phyloP scores from a whole-genome alignment of 805 yeast genomes.

The Metschnikowia amazonensis region DNA sequence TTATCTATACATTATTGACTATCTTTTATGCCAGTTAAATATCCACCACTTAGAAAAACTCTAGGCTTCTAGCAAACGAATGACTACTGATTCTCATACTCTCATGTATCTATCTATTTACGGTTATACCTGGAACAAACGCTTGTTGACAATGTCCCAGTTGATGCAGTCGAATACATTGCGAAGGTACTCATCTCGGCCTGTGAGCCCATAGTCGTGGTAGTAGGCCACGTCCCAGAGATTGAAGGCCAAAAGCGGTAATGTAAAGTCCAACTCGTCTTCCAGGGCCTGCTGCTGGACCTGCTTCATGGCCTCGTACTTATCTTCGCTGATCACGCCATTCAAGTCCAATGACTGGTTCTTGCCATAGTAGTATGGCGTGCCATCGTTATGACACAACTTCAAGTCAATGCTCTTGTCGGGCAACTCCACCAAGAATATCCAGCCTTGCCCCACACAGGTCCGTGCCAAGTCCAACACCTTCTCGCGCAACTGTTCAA shows the following conservation, averaged over 20 bases:
- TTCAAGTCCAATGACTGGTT: slow-evolving; percentile 75
- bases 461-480: slow-evolving; percentile 50
- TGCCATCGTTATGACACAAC: slow-evolving; percentile 67
- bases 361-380: slow-evolving; percentile 67
- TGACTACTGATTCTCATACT: too few species aligned
- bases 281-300: slow-evolving; percentile 40
- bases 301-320: slow-evolving; percentile 41
- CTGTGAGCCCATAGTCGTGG: slow-evolving; percentile 76
- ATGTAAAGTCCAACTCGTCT: slow-evolving; percentile 52
- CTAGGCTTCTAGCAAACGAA: too few species aligned
- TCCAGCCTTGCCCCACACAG: slow-evolving; percentile 69
- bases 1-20: too few species aligned
- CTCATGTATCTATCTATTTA: neutral
- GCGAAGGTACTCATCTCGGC: slow-evolving; percentile 66
- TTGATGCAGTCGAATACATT: slow-evolving; percentile 75
- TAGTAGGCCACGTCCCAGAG: slow-evolving; percentile 90
- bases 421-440: slow-evolving; percentile 64
- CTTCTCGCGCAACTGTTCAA: slow-evolving; percentile 50
- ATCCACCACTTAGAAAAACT: too few species aligned
- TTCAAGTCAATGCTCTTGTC: slow-evolving; percentile 54
- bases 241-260: slow-evolving; percentile 75
- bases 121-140: slow-evolving; percentile 39
- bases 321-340: slow-evolving; percentile 59
- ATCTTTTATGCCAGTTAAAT: too few species aligned
- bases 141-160: slow-evolving; percentile 70